Base-by-base conservation (phyloP, 345 rosid species). In the Citrus medica region DNA sequence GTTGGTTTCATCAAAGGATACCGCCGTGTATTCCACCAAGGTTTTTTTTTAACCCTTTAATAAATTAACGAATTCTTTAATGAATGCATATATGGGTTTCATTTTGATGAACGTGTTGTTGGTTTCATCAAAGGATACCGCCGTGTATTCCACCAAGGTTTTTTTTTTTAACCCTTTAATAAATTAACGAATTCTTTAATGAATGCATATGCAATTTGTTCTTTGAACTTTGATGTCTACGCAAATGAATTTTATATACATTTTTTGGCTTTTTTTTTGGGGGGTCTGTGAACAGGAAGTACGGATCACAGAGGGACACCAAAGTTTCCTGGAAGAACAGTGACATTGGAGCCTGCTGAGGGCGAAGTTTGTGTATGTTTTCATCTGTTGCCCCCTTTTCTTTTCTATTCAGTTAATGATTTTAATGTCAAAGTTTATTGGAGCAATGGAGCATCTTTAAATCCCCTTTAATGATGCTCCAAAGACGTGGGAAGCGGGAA, bases 251-350 rank as follows among this genome's bases (percentile, higher is more conserved):
- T 19, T 12, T 53, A 16, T 53, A 5, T 16, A 5, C 58, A 53
- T 9, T 53, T 53, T 51, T 51, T 51, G 17, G 22, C 6, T 6
- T 17, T 51, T 51, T 51, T 51, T 51, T 51, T 14, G 5, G 7
- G 21, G 21, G 7, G 22, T 16, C 80, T 75, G 48, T 66, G 62
- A 42, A 27, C n/a, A 93, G 97, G 99, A 53, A 95, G 98, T 80
- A 95, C 97, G 66, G 98, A 95, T 74, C 98, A 95, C 80, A 85
- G 97, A 87, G 98, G 98, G 46, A 93, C 98, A 42, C 92, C 90
- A 5, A 89, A 89, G 51, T 92, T 79, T 79, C 98, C 99, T 0
- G 96, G 98, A 74, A 90, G 97, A 83, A 92, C 98, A 5, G 97
- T 90, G 22, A 95, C 98, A 73, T 79, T 93, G 78, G 93, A 90